Conservation (phyloP, 176 grass and related monocot species). For the Canna indica region DNA sequence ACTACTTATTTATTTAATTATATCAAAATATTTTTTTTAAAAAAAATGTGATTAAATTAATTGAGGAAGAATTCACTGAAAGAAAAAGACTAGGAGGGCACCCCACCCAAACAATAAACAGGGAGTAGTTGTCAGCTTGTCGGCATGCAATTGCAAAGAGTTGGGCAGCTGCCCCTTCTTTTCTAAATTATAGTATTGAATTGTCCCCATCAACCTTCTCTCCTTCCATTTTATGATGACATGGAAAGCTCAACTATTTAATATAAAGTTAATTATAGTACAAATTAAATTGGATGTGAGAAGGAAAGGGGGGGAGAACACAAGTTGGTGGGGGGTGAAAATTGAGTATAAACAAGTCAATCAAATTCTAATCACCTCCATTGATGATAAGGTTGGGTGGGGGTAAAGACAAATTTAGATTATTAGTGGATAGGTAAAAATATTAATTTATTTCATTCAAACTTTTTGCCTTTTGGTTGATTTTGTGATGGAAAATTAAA, state of each 20-base stretch:
- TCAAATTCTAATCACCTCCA: not conserved
- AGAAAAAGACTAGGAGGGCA: not conserved
- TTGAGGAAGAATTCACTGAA: not conserved
- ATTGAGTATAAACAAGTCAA: not conserved
- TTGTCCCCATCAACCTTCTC: not conserved
- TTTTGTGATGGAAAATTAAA: no score
- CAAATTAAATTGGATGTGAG: no score
- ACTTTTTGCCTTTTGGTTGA: no score
- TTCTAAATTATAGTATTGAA: not conserved
- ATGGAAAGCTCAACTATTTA: not conserved
- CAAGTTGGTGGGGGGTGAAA: no score
- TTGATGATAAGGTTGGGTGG: not conserved
- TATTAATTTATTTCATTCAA: no score
- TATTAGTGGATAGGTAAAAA: no score
- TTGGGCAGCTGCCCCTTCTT: not conserved
- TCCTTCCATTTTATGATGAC: not conserved
- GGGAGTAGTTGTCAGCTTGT: not conserved
- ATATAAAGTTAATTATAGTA: not conserved
- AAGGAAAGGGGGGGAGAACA: no score
- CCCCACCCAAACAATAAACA: not conserved
- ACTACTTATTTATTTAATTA: no score
- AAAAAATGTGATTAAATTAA: no score
- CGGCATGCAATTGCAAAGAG: not conserved
- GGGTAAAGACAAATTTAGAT: not conserved
- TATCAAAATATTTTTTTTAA: no score